A percentile compares a stretch with the other conserved stretches of the same genome.
Evolutionary conservation across 768 basidiomycete species (phyloP).

Genomic region (Boletus reticulatus): DNA sequence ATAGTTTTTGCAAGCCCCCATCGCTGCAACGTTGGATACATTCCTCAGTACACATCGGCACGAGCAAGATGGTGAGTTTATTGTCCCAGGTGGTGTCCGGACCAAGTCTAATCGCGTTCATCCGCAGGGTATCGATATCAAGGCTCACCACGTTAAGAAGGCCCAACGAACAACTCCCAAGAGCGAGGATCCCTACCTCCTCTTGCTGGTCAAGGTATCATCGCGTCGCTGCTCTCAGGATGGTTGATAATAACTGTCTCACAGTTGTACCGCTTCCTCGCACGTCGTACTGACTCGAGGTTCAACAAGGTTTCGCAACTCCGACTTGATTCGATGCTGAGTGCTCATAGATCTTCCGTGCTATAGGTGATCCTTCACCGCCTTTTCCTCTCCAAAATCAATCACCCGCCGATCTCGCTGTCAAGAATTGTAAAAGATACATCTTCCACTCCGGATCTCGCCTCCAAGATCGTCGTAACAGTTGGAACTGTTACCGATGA

Average conservation of each 20-base stretch:
- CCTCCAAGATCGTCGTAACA: conserved; percentile 82
- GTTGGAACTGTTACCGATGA: conserved; percentile 97
- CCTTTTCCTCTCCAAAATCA: conserved; percentile 95
- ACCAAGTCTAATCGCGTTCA: conserved; percentile 10
- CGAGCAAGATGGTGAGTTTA: conserved; percentile 82
- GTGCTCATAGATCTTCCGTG: conserved; percentile 19
- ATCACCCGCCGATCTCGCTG: conserved; percentile 94
- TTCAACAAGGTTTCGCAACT: conserved; percentile 82
- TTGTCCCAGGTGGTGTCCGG: conserved; percentile 33
- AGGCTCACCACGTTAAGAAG: conserved; percentile 98
- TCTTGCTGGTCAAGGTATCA: conserved; percentile 93
- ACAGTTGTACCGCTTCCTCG: conserved; percentile 98
- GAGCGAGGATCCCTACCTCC: conserved; percentile 99
- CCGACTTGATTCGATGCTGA: neutral
- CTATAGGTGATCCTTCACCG: conserved; percentile 87
- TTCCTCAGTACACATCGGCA: conserved; percentile 53
- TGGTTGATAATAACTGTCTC: conserved; percentile 5
- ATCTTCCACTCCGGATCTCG: conserved; percentile 55
- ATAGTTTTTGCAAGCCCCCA: conserved; percentile 69
- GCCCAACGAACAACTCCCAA: conserved; percentile 90
- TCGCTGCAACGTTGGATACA: conserved; percentile 34
- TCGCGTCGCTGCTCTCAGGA: conserved; percentile 8
- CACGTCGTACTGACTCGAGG: conserved; percentile 89
- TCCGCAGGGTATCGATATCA: conserved; percentile 90
- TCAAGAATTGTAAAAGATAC: conserved; percentile 91